Conservation (phyloP, 106 monocot species). For the Apostasia shenzhenica region DNA sequence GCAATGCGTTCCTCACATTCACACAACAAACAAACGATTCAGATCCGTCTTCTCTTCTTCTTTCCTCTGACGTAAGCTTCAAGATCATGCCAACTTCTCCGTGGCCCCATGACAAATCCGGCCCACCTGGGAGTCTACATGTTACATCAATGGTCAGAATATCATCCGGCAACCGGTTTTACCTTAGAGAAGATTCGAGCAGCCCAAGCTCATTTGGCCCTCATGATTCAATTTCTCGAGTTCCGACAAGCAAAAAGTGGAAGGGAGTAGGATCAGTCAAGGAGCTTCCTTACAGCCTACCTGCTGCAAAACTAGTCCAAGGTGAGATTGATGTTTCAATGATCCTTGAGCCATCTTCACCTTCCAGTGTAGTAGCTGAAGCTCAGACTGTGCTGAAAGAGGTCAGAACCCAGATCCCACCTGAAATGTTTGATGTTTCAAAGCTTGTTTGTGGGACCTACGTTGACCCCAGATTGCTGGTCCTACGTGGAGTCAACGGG, state of each 20-base stretch:
- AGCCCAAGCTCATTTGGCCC: slow-evolving; percentile 4
- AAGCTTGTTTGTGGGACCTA: slow-evolving; percentile 87
- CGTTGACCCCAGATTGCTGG: slow-evolving; percentile 69
- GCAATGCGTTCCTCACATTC: slow-evolving; percentile 50
- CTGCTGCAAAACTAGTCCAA: slow-evolving; percentile 36
- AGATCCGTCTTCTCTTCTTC: slow-evolving; percentile 12
- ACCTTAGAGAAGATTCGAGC: slow-evolving; percentile 34
- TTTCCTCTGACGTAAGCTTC: slow-evolving; percentile 59
- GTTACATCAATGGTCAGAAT: slow-evolving; percentile 24
- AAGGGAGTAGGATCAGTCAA: slow-evolving; percentile 18
- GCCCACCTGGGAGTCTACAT: slow-evolving; percentile 33
- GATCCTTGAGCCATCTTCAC: slow-evolving; percentile 23
- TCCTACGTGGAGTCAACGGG: slow-evolving; percentile 75
- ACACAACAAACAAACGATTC: slow-evolving; percentile 12
- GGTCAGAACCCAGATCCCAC: slow-evolving; percentile 77
- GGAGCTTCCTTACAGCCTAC: slow-evolving; percentile 65
- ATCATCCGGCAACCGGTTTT: slow-evolving; percentile 50
- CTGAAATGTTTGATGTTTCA: slow-evolving; percentile 82
- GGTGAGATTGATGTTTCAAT: slow-evolving; percentile 56
- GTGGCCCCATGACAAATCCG: slow-evolving; percentile 94
- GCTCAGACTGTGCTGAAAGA: slow-evolving; percentile 47
- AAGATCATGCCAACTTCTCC: slow-evolving; percentile 50
- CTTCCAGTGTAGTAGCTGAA: background rate
- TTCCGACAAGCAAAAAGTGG: slow-evolving; percentile 36
- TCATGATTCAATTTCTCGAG: slow-evolving; percentile 23